Base-by-base conservation (phyloP, 108 stramenopile genomes). In the Cylindrotheca fusiformis region DNA sequence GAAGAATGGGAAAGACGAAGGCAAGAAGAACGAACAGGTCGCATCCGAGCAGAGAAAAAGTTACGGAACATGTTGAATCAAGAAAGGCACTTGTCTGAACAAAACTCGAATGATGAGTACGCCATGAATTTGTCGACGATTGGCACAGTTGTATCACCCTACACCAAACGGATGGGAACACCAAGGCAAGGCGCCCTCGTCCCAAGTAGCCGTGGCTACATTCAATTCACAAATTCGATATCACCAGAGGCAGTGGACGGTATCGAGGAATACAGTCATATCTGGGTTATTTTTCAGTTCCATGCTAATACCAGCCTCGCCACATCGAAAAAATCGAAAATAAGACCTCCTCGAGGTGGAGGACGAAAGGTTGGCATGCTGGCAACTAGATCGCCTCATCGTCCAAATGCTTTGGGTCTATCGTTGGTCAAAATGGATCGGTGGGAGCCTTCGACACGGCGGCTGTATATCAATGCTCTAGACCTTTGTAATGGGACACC, bases 331-430 rank as follows among this genome's bases (percentile, higher is more conserved):
- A 86, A 86, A 58, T 80, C 85, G 46, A 90, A 94, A 57, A 85
- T 93, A 12, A 72, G 80, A 47, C 93, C 93, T 1, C 90, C 86
- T 1, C 64, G 85, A 25, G 85, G 75, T 3, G 72, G 82, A 20
- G 94, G 97, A 23, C 77, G 66, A 54, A 94, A 85, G 56, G 91
- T 96, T 10, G 98, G 98, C 20, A 78, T 78, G 59, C 68, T 98
- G 58, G 88, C 97, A 0, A 98, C 97, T 6, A 79, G 98, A 19
- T 92, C 94, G 47, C 98, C 98, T 22, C 98, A 99, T 72, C 83
- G 97, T 41, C 97, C 97, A 28, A 98, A 97, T 64, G 79, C 84
- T 24, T 54, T 99, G 5, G 97, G 97, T 3, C 69, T 99, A 4
- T 92, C 93, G 55, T 72, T 98, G 49, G 94, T 89, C 4, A 74